Evolutionary conservation across 1,139 yeast genomes (phyloP).

Genomic region (Debaryomyces psychrophilus): DNA sequence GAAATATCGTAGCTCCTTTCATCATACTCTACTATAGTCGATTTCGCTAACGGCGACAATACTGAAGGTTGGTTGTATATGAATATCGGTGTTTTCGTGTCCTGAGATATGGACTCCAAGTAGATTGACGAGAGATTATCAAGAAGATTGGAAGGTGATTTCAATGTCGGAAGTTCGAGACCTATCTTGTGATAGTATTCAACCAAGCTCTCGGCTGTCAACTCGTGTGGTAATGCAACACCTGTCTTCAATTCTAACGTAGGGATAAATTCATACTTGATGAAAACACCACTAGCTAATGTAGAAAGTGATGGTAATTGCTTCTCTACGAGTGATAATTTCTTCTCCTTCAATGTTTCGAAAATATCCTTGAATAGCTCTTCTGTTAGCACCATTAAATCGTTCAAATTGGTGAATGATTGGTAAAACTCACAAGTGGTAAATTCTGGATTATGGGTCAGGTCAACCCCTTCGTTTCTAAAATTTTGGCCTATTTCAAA

Average conservation of each 20-base stretch:
- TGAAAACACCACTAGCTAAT: slow-evolving; percentile 24
- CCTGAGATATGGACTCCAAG: slow-evolving; percentile 63
- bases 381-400: slow-evolving; percentile 69
- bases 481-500: slow-evolving; percentile 86
- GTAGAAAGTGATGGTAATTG: slow-evolving; percentile 22
- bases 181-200: slow-evolving; percentile 37
- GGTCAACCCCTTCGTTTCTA: slow-evolving; percentile 90
- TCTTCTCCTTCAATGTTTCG: slow-evolving; percentile 19
- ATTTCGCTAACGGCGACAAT: slow-evolving; percentile 88
- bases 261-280: slow-evolving; percentile 61
- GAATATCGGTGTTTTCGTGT: slow-evolving; percentile 58
- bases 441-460: slow-evolving; percentile 94
- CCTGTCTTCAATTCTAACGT: slow-evolving; percentile 55
- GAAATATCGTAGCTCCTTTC: slow-evolving; percentile 50
- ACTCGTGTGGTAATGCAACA: slow-evolving; percentile 37
- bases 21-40: slow-evolving; percentile 34
- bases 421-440: slow-evolving; percentile 93
- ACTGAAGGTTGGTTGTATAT: slow-evolving; percentile 82
- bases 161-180: slow-evolving; percentile 41
- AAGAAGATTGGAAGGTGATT: slow-evolving; percentile 59
- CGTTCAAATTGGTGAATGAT: slow-evolving; percentile 70
- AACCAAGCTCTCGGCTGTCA: slow-evolving; percentile 42
- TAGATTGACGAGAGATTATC: slow-evolving; percentile 65
- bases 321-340: slow-evolving; percentile 14
- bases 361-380: slow-evolving; percentile 49